Percentiles rank a stretch among this genome's conserved stretches.
Evolutionary conservation across 164 flowering plant genomes (phyloP).

Genomic region (Cinnamomum chago): DNA sequence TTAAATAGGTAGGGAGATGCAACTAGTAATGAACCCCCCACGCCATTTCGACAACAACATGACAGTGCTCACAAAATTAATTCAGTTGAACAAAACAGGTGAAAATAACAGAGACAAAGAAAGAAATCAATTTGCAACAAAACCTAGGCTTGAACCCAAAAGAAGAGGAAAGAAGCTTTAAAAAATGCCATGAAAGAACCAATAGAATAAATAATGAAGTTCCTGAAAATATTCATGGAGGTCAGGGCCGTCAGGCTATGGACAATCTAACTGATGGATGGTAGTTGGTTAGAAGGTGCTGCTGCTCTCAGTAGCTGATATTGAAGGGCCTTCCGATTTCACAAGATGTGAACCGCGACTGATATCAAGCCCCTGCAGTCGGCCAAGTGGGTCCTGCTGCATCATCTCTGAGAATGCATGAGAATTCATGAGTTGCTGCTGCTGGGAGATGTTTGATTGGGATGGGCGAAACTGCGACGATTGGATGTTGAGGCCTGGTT

Average conservation of each 20-base stretch:
- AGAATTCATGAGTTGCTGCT: constrained; percentile 33
- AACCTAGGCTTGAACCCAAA: not conserved
- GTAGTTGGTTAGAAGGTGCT: constrained; percentile 40
- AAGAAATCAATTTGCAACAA: constrained; percentile 1
- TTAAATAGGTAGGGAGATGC: not conserved
- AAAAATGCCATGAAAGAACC: constrained; percentile 5
- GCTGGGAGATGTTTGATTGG: constrained; percentile 41
- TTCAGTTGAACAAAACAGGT: not conserved
- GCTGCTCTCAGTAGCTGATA: constrained; percentile 85
- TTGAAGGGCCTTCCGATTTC: constrained; percentile 73
- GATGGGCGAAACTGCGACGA: constrained; percentile 45
- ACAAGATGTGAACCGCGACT: constrained; percentile 52
- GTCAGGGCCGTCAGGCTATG: constrained; percentile 61
- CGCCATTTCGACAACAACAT: not conserved
- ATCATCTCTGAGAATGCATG: constrained; percentile 46
- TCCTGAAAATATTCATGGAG: constrained; percentile 11
- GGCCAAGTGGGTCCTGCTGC: constrained; percentile 76
- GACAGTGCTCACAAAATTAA: not conserved
- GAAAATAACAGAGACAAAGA: not conserved
- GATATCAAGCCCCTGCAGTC: constrained; percentile 84
- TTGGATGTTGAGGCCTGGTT: constrained; percentile 41
- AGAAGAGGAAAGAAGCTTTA: not conserved
- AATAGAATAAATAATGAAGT: constrained; percentile 19
- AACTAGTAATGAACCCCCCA: not conserved
- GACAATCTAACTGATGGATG: constrained; percentile 27